Base-by-base conservation (phyloP, 495 filamentous ascomycete genomes). In the Xylaria sp. region DNA sequence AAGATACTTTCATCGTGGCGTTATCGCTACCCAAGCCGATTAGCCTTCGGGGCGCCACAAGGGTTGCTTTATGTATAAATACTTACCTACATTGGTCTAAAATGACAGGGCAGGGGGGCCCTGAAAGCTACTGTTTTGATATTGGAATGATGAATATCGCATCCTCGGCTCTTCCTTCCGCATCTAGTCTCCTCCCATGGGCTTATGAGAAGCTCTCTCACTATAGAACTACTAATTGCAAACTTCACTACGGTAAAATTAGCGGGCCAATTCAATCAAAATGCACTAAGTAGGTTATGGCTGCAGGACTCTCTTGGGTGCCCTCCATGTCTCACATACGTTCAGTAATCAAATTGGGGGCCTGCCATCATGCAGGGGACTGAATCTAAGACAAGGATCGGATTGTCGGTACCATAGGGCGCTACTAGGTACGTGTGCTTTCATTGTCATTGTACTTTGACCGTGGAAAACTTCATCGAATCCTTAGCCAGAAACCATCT, bases 341-440 rank as follows among this genome's bases (percentile, higher is more conserved):
- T 68, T 68, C 15, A 68, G 66, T 68, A 68, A 68, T 68, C 66
- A 44, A 44, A 46, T 58, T 37, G 37, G 6, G 24, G 21, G 66
- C 50, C 40, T 55, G 35, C 48, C 50, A 52, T 29, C 46, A 55
- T 68, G 66, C 52, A 68, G 52, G 66, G 66, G 52, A 59, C 53
- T 40, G 26, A 33, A 24, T 55, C 33, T 61, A 35, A 68, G 66
- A 68, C 66, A 58, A n/a, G 26, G 14, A 15, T 50, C 21, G 19
- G 15, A 31, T 12, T 35, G 33, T 31, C 6, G 31, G 21, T 58
- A 19, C 66, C 37, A 52, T 44, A 31, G 14, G 37, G 15, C 66
- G 15, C 26, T 31, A 19, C 37, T 68, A 31, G 21, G n/a, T n/a
- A n/a, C n/a, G n/a, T n/a, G n/a, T n/a, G n/a, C n/a, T n/a, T n/a